Evolutionary conservation across 164 flowering plant species (phyloP).

Genomic region (Chimonanthus salicifolius): DNA sequence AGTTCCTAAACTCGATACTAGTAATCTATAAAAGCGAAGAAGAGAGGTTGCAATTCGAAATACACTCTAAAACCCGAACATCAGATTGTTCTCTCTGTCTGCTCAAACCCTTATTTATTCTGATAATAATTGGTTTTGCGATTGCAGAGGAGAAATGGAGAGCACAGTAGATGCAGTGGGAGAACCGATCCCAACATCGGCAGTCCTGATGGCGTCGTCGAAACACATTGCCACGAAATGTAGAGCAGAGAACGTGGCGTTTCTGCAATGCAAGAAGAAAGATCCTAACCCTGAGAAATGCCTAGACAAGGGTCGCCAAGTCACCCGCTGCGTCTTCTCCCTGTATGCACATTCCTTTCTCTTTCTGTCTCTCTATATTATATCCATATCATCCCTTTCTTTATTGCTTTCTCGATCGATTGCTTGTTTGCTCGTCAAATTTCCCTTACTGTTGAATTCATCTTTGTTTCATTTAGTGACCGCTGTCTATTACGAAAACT

Average conservation of each 20-base stretch:
- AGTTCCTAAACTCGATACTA: too few species aligned
- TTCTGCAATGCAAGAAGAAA: conserved; percentile 82
- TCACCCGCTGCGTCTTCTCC: conserved; percentile 74
- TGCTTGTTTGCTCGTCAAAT: neutral
- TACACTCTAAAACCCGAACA: too few species aligned
- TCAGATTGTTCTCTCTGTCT: too few species aligned
- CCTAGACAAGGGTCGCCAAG: conserved; percentile 78
- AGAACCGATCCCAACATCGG: conserved; percentile 77
- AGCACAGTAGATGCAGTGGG: conserved; percentile 56
- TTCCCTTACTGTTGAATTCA: neutral
- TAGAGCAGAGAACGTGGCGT: conserved; percentile 56
- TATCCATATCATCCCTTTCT: neutral
- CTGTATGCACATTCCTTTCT: conserved; percentile 35
- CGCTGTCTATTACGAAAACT: too few species aligned
- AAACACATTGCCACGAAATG: conserved; percentile 74
- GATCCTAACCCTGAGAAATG: conserved; percentile 95
- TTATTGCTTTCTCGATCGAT: neutral
- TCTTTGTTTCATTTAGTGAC: too few species aligned
- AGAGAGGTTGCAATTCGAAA: too few species aligned
- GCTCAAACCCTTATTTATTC: too few species aligned
- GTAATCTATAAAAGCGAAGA: too few species aligned
- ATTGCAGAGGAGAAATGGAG: conserved; percentile 31
- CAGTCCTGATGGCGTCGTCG: conserved; percentile 71
- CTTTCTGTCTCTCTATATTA: neutral
- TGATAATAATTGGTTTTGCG: neutral